These are phyloP conservation scores for Dorcoceras hygrometricum DNA, from an alignment of 257 asterid genomes.

Conservation along the genomic window DNA sequence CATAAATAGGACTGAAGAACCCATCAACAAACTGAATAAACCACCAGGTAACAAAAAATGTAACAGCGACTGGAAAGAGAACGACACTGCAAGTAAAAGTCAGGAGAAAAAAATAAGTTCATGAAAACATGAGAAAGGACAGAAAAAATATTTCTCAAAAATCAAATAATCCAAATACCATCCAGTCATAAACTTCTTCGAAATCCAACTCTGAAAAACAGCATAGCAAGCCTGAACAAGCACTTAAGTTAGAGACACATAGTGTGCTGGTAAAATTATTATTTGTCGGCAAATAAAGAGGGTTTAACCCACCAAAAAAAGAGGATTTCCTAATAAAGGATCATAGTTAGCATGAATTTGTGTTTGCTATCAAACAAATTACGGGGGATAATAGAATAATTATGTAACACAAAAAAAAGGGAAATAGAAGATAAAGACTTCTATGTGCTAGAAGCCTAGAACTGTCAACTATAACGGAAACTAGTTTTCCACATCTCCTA, in stretches of 20 bases:
- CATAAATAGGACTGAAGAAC: conserved; percentile 96
- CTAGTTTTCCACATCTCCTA: background rate
- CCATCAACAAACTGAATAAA: conserved; percentile 95
- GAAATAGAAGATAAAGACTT: too few relatives aligned
- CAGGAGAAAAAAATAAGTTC: conserved; percentile 16
- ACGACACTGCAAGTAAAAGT: conserved; percentile 66
- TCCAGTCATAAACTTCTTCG: conserved; percentile 99
- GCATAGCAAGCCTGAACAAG: conserved; percentile 91
- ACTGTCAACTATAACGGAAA: background rate
- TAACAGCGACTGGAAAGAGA: conserved; percentile 95
- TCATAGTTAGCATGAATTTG: background rate
- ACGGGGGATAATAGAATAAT: background rate
- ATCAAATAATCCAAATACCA: conserved; percentile 46
- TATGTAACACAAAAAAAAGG: background rate
- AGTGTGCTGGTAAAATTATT: conserved; percentile 4
- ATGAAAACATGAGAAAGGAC: background rate
- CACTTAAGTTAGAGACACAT: conserved; percentile 24
- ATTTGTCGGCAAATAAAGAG: background rate
- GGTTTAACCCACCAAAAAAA: background rate
- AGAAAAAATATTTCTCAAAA: background rate
- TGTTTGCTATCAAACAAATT: background rate
- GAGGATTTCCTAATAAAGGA: background rate
- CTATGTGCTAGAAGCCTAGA: background rate
- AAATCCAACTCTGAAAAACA: conserved; percentile 97
- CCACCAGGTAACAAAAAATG: conserved; percentile 97